phyloP scores from a whole-genome alignment of 768 basidiomycete genomes.

The Podaxis rugospora region DNA sequence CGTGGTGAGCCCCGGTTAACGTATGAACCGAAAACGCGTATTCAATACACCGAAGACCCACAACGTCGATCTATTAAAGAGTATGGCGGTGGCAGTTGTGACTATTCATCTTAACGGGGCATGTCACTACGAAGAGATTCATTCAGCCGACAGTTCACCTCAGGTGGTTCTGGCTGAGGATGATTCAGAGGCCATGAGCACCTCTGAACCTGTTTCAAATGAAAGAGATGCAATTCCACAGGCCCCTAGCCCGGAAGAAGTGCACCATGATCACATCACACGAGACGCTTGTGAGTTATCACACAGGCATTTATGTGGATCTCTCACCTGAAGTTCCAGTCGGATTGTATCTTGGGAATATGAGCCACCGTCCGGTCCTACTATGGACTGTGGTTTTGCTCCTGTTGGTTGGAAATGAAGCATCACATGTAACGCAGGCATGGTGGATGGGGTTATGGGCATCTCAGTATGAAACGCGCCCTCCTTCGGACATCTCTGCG shows the following conservation, averaged over 20 bases:
- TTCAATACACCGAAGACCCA: neutral
- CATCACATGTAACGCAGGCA: slow-evolving; percentile 22
- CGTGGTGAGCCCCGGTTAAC: neutral
- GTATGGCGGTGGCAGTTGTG: neutral
- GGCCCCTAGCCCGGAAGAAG: neutral
- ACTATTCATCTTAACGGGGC: neutral
- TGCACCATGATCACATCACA: neutral
- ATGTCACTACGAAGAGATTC: neutral
- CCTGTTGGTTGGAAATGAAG: slow-evolving; percentile 18
- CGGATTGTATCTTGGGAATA: neutral
- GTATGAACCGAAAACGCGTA: neutral
- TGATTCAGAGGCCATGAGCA: neutral
- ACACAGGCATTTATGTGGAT: neutral
- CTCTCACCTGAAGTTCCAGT: neutral
- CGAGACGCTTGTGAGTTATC: neutral
- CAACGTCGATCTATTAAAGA: neutral
- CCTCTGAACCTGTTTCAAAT: neutral
- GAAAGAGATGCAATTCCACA: neutral
- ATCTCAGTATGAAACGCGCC: slow-evolving; percentile 33
- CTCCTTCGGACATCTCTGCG: slow-evolving; percentile 27
- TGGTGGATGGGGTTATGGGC: slow-evolving; percentile 46
- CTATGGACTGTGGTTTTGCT: slow-evolving; percentile 18
- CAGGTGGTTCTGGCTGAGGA: neutral
- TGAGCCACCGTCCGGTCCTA: slow-evolving; percentile 15
- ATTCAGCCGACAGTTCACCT: neutral